phyloP scores from a whole-genome alignment of 2,329 filamentous ascomycete genomes.

The Lasiodiplodia citricola region DNA sequence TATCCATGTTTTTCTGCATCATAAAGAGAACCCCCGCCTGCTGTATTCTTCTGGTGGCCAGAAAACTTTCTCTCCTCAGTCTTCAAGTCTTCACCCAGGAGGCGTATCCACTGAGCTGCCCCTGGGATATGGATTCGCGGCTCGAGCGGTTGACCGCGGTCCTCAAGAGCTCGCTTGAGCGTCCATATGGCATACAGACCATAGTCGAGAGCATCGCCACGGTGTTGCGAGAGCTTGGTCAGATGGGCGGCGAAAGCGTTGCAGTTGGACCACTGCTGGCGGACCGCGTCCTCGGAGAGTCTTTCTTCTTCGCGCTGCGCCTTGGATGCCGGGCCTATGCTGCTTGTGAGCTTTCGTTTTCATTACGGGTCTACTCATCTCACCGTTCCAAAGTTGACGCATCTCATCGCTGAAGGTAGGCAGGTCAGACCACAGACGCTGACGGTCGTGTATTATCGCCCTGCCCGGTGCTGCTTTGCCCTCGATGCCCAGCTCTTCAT shows the following conservation, averaged over 20 bases:
- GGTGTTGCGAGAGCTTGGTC: not conserved
- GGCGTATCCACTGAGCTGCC: not conserved
- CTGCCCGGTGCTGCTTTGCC: not conserved
- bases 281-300: not conserved
- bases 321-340: not conserved
- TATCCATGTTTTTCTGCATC: not conserved
- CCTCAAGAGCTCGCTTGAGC: not conserved
- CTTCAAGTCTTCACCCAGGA: not conserved
- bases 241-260: constrained; percentile 2
- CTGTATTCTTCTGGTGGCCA: not conserved
- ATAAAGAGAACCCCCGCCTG: not conserved
- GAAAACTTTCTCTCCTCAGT: not conserved
- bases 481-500: not conserved
- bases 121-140: not conserved
- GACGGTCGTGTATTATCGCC: not conserved
- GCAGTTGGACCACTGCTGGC: not conserved
- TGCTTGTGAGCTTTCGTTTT: not conserved
- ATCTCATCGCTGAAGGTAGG: not conserved
- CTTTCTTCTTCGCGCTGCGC: not conserved
- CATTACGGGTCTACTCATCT: not conserved
- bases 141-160: not conserved
- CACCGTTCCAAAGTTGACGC: not conserved
- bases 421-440: not conserved
- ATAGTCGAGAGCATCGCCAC: not conserved
- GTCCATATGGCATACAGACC: not conserved